Base-by-base conservation (phyloP, 768 basidiomycete species). In the Candolleomyces efflorescens region DNA sequence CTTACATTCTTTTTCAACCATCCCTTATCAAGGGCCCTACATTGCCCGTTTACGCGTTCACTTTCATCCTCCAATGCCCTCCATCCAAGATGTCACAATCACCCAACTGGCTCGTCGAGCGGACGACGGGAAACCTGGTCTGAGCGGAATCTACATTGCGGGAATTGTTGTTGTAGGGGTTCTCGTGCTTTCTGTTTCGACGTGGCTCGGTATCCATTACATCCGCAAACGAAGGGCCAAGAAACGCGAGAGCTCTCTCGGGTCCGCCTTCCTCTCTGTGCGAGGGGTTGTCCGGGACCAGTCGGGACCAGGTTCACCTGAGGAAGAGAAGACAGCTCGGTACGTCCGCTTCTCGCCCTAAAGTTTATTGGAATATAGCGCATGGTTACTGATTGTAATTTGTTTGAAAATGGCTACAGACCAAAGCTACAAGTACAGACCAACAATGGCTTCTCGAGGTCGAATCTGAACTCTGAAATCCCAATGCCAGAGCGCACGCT, bases 401-500 rank as follows among this genome's bases (percentile, higher is more conserved):
- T 23, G 24, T 47, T 47, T 23, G 13, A 22, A 18, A 47, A 23
- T 27, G 26, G 38, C 32, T 39, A 13, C 38, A 53, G 51, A 2
- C 51, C 51, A 11, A 32, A 37, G 37, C 18, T 36, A n/a, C 23
- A 26, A 24, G 20, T 46, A 22, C 54, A 49, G 20, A 20, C 60
- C 32, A 11, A 37, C 37, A 22, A n/a, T 38, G 51, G 27, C 10
- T 54, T 61, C 45, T 61, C 81, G 17, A 73, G 81, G 41, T 62
- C 66, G 11, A 71, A 76, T 44, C 55, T 85, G 47, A 75, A 78
- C 23, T 59, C 71, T 12, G 74, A 75, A 43, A 72, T 89, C 54
- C 61, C 82, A 23, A 73, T 88, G 57, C 89, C 89, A 80, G 76
- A 63, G 74, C 75, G 20, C 67, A 81, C 58, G 60, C 73, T 23